Evolutionary conservation across 495 filamentous ascomycete genomes (phyloP).

Genomic region (Aspergillus ellipticus): DNA sequence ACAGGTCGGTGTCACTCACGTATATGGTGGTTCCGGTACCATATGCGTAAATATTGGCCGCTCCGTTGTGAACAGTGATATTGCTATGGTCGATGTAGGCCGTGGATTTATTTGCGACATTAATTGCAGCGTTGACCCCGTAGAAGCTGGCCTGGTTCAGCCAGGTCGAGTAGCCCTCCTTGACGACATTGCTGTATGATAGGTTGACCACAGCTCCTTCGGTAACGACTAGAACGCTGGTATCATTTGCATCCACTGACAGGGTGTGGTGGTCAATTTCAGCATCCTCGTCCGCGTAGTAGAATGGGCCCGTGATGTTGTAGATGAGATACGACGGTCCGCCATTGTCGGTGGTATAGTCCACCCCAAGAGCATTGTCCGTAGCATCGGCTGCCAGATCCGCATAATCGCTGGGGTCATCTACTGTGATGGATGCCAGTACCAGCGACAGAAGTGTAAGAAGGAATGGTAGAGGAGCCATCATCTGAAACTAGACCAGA

Average conservation of each 20-base stretch:
- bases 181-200: constrained; percentile 11
- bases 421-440: constrained; percentile 9
- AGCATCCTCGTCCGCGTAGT: constrained; percentile 3
- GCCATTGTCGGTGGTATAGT: not conserved
- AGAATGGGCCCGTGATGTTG: not conserved
- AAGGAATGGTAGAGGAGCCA: not conserved
- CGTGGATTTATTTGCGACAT: not conserved
- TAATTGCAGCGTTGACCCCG: constrained; percentile 19
- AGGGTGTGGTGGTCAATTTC: constrained; percentile 14
- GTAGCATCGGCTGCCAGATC: constrained; percentile 7
- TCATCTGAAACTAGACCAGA: not conserved
- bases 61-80: not conserved
- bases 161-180: constrained; percentile 17
- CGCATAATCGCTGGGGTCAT: constrained; percentile 12
- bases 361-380: constrained; percentile 7
- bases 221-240: constrained; percentile 15
- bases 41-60: not conserved
- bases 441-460: not conserved
- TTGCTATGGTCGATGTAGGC: not conserved
- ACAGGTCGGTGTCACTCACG: constrained; percentile 18
- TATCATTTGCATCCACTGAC: constrained; percentile 19
- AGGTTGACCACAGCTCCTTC: constrained; percentile 9
- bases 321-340: not conserved
- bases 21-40: constrained; percentile 13
- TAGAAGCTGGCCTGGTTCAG: constrained; percentile 18